Percentiles rank a stretch among this genome's conserved stretches.
phyloP scores from a whole-genome alignment of 192 early-diverging fungal species.

The Jimgerdemannia lactiflua region DNA sequence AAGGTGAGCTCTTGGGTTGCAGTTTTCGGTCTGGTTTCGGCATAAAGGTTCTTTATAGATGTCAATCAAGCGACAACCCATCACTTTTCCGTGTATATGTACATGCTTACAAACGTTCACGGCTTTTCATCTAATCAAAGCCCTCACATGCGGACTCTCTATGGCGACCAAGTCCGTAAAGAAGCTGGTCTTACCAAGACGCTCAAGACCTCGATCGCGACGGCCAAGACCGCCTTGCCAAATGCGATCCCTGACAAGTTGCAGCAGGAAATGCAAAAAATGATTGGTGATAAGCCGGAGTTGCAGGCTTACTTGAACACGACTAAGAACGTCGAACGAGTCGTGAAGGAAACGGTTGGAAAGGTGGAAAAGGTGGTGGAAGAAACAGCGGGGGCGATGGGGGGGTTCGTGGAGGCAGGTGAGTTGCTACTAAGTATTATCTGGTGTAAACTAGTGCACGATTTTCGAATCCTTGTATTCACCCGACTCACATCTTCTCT shows the following conservation, averaged over 20 bases:
- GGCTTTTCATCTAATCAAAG: slow-evolving; percentile 19
- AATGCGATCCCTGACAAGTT: slow-evolving; percentile 51
- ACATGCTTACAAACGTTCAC: no score
- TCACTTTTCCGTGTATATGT: no score
- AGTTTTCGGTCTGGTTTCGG: background rate
- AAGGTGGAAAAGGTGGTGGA: slow-evolving; percentile 66
- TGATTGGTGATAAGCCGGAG: slow-evolving; percentile 53
- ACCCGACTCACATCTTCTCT: no score
- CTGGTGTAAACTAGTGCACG: no score
- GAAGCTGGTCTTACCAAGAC: slow-evolving; percentile 81
- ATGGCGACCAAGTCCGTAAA: slow-evolving; percentile 80
- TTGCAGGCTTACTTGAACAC: slow-evolving; percentile 35
- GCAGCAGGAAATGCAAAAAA: slow-evolving; percentile 41
- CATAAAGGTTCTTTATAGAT: no score
- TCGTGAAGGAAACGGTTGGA: slow-evolving; percentile 50
- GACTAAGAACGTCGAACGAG: slow-evolving; percentile 36
- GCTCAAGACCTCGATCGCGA: slow-evolving; percentile 51
- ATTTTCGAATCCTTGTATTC: no score
- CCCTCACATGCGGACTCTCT: slow-evolving; percentile 89
- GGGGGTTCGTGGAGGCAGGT: slow-evolving; percentile 44
- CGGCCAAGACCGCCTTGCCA: slow-evolving; percentile 54
- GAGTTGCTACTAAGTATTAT: background rate
- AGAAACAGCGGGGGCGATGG: slow-evolving; percentile 45
- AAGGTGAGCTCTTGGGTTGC: slow-evolving; percentile 12
- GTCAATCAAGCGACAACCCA: background rate